A percentile compares a stretch with the other conserved stretches of the same genome.
phyloP scores from a whole-genome alignment of 2,329 filamentous ascomycete species.

The Pseudocercospora musae region DNA sequence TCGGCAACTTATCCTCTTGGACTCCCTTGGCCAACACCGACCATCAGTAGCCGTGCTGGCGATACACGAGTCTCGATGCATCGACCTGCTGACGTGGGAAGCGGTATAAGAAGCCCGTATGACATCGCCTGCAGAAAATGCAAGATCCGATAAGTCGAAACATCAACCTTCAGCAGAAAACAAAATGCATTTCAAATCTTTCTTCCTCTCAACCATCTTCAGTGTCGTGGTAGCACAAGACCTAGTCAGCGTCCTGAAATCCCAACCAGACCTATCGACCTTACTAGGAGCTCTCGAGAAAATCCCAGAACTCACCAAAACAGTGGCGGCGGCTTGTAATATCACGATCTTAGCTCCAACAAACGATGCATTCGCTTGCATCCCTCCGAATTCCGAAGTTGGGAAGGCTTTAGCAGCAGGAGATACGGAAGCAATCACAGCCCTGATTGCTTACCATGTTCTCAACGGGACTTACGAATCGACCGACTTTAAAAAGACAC shows the following conservation, averaged over 20 bases:
- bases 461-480: slow-evolving; percentile 9
- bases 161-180: no score
- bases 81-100: background rate
- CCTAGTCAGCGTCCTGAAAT: slow-evolving; percentile 12
- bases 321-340: slow-evolving; percentile 33
- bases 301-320: slow-evolving; percentile 19
- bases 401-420: slow-evolving; percentile 7
- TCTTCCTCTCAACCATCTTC: background rate
- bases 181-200: background rate
- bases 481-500: background rate
- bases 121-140: background rate
- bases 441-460: slow-evolving; percentile 14
- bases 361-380: slow-evolving; percentile 57
- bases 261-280: slow-evolving; percentile 15
- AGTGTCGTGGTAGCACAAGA: slow-evolving; percentile 9
- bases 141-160: background rate
- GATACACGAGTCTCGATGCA: background rate
- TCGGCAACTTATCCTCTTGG: background rate
- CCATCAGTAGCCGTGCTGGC: background rate
- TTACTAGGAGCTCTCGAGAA: slow-evolving; percentile 19
- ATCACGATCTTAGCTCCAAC: slow-evolving; percentile 63
- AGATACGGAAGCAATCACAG: slow-evolving; percentile 1
- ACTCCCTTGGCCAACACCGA: background rate
- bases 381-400: slow-evolving; percentile 5
- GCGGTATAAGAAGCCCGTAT: background rate